Evolutionary conservation across 2,329 filamentous ascomycete genomes (phyloP), one percentile per base, ranked within the genome.

Genomic region (Monilinia vaccinii-corymbosi): DNA sequence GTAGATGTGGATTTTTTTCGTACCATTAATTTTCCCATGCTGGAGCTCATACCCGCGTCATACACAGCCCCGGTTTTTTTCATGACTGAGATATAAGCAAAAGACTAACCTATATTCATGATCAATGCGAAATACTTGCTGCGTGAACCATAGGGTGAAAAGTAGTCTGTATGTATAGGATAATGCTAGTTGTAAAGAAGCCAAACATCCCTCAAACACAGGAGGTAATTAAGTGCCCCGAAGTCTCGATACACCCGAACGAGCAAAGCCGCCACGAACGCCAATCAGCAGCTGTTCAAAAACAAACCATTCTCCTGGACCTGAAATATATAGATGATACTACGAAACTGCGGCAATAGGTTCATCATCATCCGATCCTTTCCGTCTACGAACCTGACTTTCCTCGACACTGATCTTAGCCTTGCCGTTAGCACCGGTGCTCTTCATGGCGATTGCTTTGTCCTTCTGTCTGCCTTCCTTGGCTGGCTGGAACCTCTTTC

Each of bases 401-500:
- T 67, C 66, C 45, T 71, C 69, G n/a, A 70, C 52, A 48, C 63
- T 64, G 45, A 72, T 62, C 50, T 62, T 70, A 31, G 63, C 60
- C 25, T 57, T 68, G 10, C 70, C 71, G 55, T 70, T 67, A 7
- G 58, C 64, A 16, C 69, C 68, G 9, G 68, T 71, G 47, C 56
- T 71, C 49, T 58, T 67, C 8, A 62, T 64, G 46, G 65, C 67
- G 18, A 65, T 63, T 10, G 67, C 62, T 58, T 72, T 71, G 52
- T 70, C 67, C 61, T 70, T 71, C 44, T 69, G 65, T 56, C 65
- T 69, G 40, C 60, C 57, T n/a, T 74, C 70, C 64, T 74, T 71
- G 31, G 75, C 69, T 5, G 86, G 73, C 62, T 83, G 80, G 70
- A 94, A 94, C 31, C 89, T 80, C 76, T 89, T 91, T 62, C 85